Percentiles rank a stretch among this genome's conserved stretches.
Conservation (phyloP, 345 rosid genomes). For the Populus simonii region DNA sequence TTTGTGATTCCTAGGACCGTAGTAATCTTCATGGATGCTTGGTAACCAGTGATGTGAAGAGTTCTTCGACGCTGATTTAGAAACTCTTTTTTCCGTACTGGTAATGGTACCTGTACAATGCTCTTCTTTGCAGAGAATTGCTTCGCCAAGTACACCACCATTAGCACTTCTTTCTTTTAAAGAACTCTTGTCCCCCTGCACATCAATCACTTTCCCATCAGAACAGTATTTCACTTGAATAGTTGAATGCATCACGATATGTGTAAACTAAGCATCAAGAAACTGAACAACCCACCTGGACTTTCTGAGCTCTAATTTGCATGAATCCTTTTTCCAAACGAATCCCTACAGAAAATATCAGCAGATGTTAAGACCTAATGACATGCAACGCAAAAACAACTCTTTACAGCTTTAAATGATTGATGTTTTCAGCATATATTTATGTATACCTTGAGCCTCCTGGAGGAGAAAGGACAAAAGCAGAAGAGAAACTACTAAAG, state of each 20-base stretch:
- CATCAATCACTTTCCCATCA: not conserved
- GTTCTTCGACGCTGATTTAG: slow-evolving; percentile 17
- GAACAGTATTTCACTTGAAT: not conserved
- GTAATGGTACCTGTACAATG: slow-evolving; percentile 20
- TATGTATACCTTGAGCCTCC: slow-evolving; percentile 9
- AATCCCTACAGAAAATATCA: slow-evolving; percentile 3
- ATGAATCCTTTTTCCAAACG: slow-evolving; percentile 22
- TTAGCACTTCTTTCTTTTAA: not conserved
- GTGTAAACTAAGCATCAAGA: not conserved
- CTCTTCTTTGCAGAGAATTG: slow-evolving; percentile 12
- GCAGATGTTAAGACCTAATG: not conserved
- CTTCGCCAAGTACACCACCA: not conserved
- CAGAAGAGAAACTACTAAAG: slow-evolving; percentile 10
- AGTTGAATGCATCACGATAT: no score
- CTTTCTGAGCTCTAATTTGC: slow-evolving; percentile 12
- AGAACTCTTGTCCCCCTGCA: slow-evolving; percentile 2
- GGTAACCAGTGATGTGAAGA: slow-evolving; percentile 34
- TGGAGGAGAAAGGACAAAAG: slow-evolving; percentile 5
- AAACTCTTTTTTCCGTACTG: slow-evolving; percentile 7
- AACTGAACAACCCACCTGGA: not conserved
- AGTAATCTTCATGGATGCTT: slow-evolving; percentile 60
- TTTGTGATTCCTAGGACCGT: slow-evolving; percentile 56
- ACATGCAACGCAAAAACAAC: not conserved
- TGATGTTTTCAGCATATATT: not conserved
- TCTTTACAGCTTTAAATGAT: not conserved